Percentiles rank a stretch among this genome's conserved stretches.
Conservation (phyloP, 352 stramenopile genomes). For the Thalassiosira livingstoniorum region DNA sequence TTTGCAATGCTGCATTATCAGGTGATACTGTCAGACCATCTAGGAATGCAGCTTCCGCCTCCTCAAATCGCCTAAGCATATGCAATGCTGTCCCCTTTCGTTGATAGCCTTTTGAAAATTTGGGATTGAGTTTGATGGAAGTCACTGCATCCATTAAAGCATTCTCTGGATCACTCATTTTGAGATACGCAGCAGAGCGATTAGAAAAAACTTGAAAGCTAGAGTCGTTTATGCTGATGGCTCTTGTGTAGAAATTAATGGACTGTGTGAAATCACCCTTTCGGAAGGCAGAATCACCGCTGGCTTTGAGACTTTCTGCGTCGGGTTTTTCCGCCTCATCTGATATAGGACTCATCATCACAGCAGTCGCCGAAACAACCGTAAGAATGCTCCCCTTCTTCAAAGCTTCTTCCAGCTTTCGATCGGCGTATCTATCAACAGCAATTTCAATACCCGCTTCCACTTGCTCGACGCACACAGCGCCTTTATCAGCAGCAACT, state of each 20-base stretch:
- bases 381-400: no score
- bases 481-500: no score
- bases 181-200: slow-evolving; percentile 98
- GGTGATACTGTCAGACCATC: slow-evolving; percentile 91
- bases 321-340: no score
- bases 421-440: no score
- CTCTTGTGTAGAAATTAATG: slow-evolving; percentile 96
- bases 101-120: slow-evolving; percentile 97
- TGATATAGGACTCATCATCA: no score
- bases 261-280: slow-evolving; percentile 93
- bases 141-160: slow-evolving; percentile 96
- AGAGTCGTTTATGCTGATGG: slow-evolving; percentile 93
- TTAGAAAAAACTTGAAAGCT: slow-evolving; percentile 99
- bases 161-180: slow-evolving; percentile 89
- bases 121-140: slow-evolving; percentile 93
- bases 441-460: no score
- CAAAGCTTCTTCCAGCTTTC: no score
- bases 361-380: no score
- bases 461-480: no score
- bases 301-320: slow-evolving; percentile 34
- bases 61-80: slow-evolving; percentile 89
- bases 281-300: slow-evolving; percentile 84
- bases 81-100: slow-evolving; percentile 98
- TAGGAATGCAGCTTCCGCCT: slow-evolving; percentile 86
- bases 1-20: slow-evolving; percentile 91